Evolutionary conservation across 768 basidiomycete species (phyloP).

Genomic region (Podaxis sp.): DNA sequence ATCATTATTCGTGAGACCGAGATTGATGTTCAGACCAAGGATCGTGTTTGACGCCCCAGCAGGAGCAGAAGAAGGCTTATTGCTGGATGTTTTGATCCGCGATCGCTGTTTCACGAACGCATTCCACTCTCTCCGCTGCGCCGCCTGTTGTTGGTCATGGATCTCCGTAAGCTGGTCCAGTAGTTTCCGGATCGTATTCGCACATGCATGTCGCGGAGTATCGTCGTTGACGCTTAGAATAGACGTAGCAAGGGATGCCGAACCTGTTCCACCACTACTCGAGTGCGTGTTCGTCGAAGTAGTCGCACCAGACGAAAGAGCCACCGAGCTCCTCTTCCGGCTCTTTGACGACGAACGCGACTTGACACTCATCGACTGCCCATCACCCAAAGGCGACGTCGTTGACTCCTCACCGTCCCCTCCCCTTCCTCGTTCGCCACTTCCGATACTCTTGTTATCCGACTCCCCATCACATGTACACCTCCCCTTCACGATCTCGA

Average conservation of each 20-base stretch:
- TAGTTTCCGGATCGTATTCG: conserved; percentile 69
- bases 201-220: conserved; percentile 74
- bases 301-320: conserved; percentile 22
- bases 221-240: conserved; percentile 59
- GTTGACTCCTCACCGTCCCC: neutral
- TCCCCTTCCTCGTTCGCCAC: conserved; percentile 1
- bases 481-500: conserved; percentile 46
- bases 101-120: conserved; percentile 73
- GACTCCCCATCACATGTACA: conserved; percentile 42
- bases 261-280: conserved; percentile 47
- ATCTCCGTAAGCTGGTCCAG: conserved; percentile 75
- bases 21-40: conserved; percentile 54
- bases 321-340: conserved; percentile 43
- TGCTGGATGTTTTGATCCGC: conserved; percentile 35
- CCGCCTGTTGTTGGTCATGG: conserved; percentile 75
- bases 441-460: conserved; percentile 20
- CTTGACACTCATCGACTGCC: conserved; percentile 31
- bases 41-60: conserved; percentile 65
- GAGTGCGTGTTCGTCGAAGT: conserved; percentile 37
- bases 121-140: conserved; percentile 83
- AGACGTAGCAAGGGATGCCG: conserved; percentile 31
- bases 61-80: conserved; percentile 20
- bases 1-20: neutral
- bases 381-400: conserved; percentile 14
- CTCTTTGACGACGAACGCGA: conserved; percentile 54